Conservation (phyloP, 1,284 basidiomycete genomes). For the Tilletia setariae region DNA sequence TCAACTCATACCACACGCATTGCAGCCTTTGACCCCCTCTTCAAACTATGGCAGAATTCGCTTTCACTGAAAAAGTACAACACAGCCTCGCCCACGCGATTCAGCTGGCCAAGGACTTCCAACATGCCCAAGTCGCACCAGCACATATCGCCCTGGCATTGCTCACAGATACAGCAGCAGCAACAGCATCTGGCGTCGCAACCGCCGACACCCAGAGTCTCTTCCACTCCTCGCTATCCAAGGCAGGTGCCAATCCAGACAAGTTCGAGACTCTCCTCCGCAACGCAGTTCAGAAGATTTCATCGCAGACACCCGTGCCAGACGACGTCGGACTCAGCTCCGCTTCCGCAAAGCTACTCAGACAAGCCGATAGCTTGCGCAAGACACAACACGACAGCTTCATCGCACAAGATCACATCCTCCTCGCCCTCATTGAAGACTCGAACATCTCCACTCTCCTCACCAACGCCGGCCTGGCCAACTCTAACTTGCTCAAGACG, state of each 20-base stretch:
- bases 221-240: constrained; percentile 70
- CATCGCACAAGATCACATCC: constrained; percentile 81
- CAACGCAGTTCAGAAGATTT: constrained; percentile 44
- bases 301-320: constrained; percentile 45
- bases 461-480: constrained; percentile 71
- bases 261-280: constrained; percentile 44
- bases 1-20: not conserved
- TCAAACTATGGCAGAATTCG: constrained; percentile 17
- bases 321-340: constrained; percentile 45
- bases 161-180: constrained; percentile 54
- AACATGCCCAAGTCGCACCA: constrained; percentile 69
- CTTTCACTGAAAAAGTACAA: constrained; percentile 77
- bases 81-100: constrained; percentile 66
- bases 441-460: constrained; percentile 65
- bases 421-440: constrained; percentile 74
- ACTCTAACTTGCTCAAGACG: constrained; percentile 69
- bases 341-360: constrained; percentile 42
- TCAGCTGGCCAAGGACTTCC: constrained; percentile 76
- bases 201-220: constrained; percentile 59
- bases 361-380: constrained; percentile 44
- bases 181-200: constrained; percentile 46
- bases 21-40: not conserved
- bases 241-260: constrained; percentile 69
- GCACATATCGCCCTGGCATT: constrained; percentile 73
- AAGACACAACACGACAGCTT: constrained; percentile 72